Conservation (phyloP, 1,139 yeast species). For the Pichia sp. region DNA sequence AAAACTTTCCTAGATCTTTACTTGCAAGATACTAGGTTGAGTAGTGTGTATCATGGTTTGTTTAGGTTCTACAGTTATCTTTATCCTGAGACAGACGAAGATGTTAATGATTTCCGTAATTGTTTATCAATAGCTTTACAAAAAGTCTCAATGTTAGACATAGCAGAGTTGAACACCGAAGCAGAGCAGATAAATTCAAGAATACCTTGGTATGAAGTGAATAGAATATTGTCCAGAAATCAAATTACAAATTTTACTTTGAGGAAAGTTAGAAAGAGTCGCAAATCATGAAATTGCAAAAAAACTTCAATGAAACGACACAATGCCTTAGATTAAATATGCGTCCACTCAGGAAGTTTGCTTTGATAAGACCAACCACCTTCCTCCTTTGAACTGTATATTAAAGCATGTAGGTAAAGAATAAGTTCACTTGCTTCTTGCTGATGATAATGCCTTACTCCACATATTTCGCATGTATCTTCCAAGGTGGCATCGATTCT, state of each 20-base stretch:
- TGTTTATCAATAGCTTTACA: conserved; percentile 30
- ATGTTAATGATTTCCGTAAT: conserved; percentile 28
- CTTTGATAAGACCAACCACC: conserved; percentile 31
- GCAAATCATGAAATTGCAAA: too few species aligned
- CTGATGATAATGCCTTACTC: conserved; percentile 33
- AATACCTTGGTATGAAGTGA: conserved; percentile 18
- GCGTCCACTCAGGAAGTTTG: conserved; percentile 35
- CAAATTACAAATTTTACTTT: conserved; percentile 7
- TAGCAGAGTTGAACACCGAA: conserved; percentile 9
- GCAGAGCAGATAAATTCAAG: conserved; percentile 33
- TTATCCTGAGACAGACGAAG: conserved; percentile 34
- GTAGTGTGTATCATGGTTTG: conserved; percentile 35
- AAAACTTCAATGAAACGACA: too few species aligned
- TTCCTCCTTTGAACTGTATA: conserved; percentile 32
- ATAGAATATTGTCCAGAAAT: conserved; percentile 9
- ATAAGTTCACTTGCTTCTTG: conserved; percentile 34
- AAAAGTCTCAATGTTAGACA: conserved; percentile 20
- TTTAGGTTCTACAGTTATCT: conserved; percentile 35
- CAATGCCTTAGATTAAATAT: conserved; percentile 4
- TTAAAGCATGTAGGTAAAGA: conserved; percentile 54
- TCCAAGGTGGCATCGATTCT: conserved; percentile 18
- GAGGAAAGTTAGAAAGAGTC: neutral
- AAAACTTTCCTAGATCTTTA: conserved; percentile 19
- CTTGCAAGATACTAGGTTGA: conserved; percentile 9
- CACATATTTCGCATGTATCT: conserved; percentile 40